phyloP scores from a whole-genome alignment of 805 yeast genomes.

The Cyberlindnera mrakii region DNA sequence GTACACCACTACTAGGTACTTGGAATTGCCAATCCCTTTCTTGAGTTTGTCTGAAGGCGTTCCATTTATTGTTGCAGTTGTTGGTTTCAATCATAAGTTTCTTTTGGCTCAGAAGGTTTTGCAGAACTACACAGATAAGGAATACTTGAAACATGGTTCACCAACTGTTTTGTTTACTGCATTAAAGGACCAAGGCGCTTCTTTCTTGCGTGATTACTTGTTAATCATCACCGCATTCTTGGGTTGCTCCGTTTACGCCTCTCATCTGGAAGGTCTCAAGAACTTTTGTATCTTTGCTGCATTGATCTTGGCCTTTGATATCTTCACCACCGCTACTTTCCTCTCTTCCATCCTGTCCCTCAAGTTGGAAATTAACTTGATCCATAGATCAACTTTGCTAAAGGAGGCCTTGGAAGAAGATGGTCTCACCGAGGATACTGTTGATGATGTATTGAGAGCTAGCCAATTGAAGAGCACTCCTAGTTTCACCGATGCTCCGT shows the following conservation, averaged over 20 bases:
- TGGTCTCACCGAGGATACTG: slow-evolving; percentile 72
- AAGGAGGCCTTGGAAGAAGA: slow-evolving; percentile 86
- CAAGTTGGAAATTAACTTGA: slow-evolving; percentile 82
- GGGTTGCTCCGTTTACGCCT: slow-evolving; percentile 59
- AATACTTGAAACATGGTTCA: slow-evolving; percentile 27
- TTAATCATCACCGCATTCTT: slow-evolving; percentile 67
- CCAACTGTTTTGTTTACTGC: slow-evolving; percentile 30
- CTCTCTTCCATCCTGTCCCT: slow-evolving; percentile 78
- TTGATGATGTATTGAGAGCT: slow-evolving; percentile 52
- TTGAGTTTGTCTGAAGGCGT: slow-evolving; percentile 81
- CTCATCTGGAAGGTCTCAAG: slow-evolving; percentile 63
- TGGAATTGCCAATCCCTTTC: slow-evolving; percentile 60
- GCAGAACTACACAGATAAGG: slow-evolving; percentile 22
- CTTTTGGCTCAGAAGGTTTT: slow-evolving; percentile 59
- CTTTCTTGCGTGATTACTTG: slow-evolving; percentile 61
- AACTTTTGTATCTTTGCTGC: slow-evolving; percentile 77
- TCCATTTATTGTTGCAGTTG: slow-evolving; percentile 86
- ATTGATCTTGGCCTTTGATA: slow-evolving; percentile 64
- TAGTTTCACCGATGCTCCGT: slow-evolving; percentile 24
- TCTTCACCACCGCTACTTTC: slow-evolving; percentile 70
- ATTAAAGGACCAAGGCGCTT: slow-evolving; percentile 30
- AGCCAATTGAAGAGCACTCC: slow-evolving; percentile 19
- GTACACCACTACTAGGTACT: slow-evolving; percentile 48
- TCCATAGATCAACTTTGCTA: slow-evolving; percentile 73
- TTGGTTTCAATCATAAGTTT: slow-evolving; percentile 87